Conservation (phyloP, 805 yeast genomes). For the Ogataea degrootiae region DNA sequence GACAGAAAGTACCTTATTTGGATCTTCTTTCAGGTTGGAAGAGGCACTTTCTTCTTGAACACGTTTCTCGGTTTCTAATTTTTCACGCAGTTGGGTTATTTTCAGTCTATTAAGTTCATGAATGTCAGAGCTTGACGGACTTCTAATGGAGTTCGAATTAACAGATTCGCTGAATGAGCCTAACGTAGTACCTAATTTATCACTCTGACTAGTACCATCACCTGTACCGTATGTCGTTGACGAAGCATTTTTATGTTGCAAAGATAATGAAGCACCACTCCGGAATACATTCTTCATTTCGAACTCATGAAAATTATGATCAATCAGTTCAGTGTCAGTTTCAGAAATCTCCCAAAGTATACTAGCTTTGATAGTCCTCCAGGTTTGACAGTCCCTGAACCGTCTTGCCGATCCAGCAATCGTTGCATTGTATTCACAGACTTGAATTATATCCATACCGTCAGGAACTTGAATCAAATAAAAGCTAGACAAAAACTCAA, state of each 20-base stretch:
- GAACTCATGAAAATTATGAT: constrained; percentile 14
- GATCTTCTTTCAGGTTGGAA: not conserved
- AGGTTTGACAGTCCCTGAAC: constrained; percentile 55
- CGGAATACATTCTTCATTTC: constrained; percentile 1
- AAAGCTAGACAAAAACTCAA: constrained; percentile 45
- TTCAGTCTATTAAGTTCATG: constrained; percentile 1
- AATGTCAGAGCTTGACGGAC: constrained; percentile 2
- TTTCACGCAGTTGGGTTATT: not conserved
- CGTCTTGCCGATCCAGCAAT: constrained; percentile 48
- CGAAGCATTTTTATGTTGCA: constrained; percentile 8
- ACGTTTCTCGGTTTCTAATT: not conserved
- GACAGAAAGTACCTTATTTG: not conserved
- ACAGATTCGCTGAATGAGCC: constrained; percentile 18
- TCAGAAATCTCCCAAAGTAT: constrained; percentile 31
- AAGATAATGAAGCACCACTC: not conserved
- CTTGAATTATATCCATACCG: constrained; percentile 47
- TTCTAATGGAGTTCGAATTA: constrained; percentile 10
- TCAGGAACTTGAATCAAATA: constrained; percentile 44
- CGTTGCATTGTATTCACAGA: constrained; percentile 53
- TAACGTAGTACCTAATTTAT: constrained; percentile 18
- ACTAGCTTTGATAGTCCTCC: constrained; percentile 54
- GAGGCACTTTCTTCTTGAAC: not conserved
- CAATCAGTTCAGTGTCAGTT: constrained; percentile 4
- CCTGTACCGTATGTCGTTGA: constrained; percentile 16
- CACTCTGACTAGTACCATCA: constrained; percentile 16